A percentile compares a stretch with the other conserved stretches of the same genome.
Conservation (phyloP, 2,329 filamentous ascomycete genomes). For the Chrysoporthe puriensis region DNA sequence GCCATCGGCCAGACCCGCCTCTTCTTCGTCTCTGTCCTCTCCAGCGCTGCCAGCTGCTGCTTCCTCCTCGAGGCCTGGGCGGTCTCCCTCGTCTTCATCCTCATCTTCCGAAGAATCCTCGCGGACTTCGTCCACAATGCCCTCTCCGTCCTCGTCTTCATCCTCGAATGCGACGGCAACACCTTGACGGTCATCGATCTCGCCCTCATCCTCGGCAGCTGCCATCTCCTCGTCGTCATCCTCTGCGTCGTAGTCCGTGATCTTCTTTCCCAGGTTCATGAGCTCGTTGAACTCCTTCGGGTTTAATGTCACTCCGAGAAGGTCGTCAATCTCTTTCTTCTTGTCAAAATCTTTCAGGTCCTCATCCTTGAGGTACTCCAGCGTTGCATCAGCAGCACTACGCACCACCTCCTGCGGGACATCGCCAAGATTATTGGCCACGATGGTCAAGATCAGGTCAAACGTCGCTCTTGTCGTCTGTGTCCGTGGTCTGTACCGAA, state of each 20-base stretch:
- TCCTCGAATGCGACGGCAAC: constrained; percentile 97
- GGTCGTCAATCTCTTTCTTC: constrained; percentile 96
- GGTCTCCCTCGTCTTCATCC: constrained; percentile 63
- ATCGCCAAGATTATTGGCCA: constrained; percentile 86
- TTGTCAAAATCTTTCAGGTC: constrained; percentile 96
- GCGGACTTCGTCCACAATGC: constrained; percentile 80
- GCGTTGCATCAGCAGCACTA: constrained; percentile 88
- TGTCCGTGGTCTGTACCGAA: constrained; percentile 89
- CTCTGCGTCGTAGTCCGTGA: constrained; percentile 96
- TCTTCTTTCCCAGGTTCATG: constrained; percentile 96
- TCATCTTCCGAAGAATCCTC: constrained; percentile 83
- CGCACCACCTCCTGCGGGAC: constrained; percentile 89
- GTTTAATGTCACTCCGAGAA: constrained; percentile 79
- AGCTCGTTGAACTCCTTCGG: constrained; percentile 96
- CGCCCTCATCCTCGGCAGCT: constrained; percentile 68
- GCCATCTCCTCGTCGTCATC: constrained; percentile 91
- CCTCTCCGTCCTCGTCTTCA: constrained; percentile 80
- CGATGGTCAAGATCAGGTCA: constrained; percentile 89
- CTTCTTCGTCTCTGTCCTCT: constrained; percentile 53
- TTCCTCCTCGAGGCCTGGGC: constrained; percentile 55
- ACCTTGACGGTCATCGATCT: constrained; percentile 92
- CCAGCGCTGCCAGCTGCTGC: constrained; percentile 55
- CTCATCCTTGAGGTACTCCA: constrained; percentile 94
- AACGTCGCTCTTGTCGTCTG: constrained; percentile 90
- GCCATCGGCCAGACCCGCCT: constrained; percentile 56